Conservation (phyloP, 169 alveolate genomes). For the Plasmodium gonderi region DNA sequence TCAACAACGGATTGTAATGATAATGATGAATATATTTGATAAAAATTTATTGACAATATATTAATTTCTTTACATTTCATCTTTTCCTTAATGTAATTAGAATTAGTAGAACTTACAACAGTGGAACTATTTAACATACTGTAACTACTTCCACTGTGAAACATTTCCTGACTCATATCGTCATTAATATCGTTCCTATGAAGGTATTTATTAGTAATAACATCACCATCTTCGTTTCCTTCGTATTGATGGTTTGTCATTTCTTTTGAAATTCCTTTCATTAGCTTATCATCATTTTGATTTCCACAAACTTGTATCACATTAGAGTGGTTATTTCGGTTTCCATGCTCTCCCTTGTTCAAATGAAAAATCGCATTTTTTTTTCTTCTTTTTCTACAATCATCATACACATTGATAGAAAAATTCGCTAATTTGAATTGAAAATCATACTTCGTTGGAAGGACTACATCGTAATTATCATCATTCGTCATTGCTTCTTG, state of each 20-base stretch:
- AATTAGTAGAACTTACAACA: neutral
- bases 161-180: neutral
- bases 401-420: slow-evolving; percentile 76
- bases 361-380: neutral
- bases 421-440: slow-evolving; percentile 77
- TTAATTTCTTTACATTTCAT: slow-evolving; percentile 35
- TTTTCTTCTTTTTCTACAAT: slow-evolving; percentile 22
- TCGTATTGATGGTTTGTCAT: neutral
- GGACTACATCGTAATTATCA: slow-evolving; percentile 76
- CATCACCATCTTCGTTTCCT: neutral
- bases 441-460: slow-evolving; percentile 79
- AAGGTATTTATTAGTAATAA: neutral
- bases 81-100: neutral
- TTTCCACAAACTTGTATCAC: no score
- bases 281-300: neutral
- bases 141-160: slow-evolving; percentile 10
- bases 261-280: neutral
- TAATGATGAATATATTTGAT: slow-evolving; percentile 77
- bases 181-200: neutral
- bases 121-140: slow-evolving; percentile 8
- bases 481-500: slow-evolving; percentile 78
- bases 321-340: neutral
- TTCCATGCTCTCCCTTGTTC: neutral
- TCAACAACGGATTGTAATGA: slow-evolving; percentile 77
- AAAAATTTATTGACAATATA: slow-evolving; percentile 77